These are phyloP conservation scores for Saccharomycopsis fermentans DNA, from an alignment of 805 yeast species.

Conservation along the genomic window DNA sequence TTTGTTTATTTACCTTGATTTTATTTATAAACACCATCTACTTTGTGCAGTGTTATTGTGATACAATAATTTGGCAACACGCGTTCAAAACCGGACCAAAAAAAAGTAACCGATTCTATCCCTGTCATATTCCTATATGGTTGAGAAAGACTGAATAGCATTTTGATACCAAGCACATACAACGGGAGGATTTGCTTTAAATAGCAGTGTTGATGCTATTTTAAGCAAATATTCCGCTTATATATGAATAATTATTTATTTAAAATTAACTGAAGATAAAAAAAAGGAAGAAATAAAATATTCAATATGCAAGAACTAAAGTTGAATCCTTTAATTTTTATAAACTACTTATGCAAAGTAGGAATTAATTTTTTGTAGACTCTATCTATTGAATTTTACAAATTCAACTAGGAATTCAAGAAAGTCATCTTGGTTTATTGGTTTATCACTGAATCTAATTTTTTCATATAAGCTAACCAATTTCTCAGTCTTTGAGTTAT, in stretches of 20 bases:
- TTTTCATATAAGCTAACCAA: constrained; percentile 11
- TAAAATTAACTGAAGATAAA: neutral
- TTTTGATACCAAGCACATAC: too few relatives aligned
- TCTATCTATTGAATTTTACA: constrained; percentile 9
- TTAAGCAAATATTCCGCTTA: too few relatives aligned
- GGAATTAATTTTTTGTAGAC: neutral
- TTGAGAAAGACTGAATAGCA: too few relatives aligned
- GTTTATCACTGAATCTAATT: constrained; percentile 13
- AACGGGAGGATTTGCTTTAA: too few relatives aligned
- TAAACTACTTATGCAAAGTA: neutral
- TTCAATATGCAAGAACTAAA: neutral
- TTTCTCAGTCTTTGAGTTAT: neutral
- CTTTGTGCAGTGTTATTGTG: too few relatives aligned
- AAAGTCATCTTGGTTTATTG: constrained; percentile 15
- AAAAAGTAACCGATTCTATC: neutral
- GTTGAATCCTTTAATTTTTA: neutral
- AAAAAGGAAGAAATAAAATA: neutral
- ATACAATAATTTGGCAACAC: neutral
- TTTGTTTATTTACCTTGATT: neutral
- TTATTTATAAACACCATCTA: neutral
- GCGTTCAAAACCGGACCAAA: neutral
- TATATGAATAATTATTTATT: too few relatives aligned
- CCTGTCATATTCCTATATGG: neutral
- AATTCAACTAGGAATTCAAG: constrained; percentile 13
- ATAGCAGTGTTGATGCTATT: too few relatives aligned